Evolutionary conservation across 257 asterid genomes (phyloP).

Genomic region (Solanum rostratum): DNA sequence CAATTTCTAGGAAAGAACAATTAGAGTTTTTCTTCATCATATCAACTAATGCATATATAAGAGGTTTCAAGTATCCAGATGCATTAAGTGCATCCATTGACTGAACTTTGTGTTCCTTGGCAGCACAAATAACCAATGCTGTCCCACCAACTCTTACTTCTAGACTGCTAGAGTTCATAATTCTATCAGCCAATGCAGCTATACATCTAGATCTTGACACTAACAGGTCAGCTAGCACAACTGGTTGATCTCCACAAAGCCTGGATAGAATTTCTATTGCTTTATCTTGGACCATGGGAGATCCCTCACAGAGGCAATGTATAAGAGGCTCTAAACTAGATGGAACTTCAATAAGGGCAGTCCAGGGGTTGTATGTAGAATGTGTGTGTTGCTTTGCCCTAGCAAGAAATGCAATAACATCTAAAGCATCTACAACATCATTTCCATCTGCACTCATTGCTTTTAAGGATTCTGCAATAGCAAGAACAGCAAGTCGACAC

Average conservation of each 20-base stretch:
- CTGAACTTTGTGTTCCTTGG: slow-evolving; percentile 50
- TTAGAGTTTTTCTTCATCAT: slow-evolving; percentile 55
- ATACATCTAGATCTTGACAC: slow-evolving; percentile 38
- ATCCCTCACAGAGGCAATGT: slow-evolving; percentile 61
- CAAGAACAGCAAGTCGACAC: slow-evolving; percentile 54
- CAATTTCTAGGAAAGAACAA: slow-evolving; percentile 33
- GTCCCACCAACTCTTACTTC: slow-evolving; percentile 81
- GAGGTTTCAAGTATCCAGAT: slow-evolving; percentile 63
- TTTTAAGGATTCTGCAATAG: slow-evolving; percentile 55
- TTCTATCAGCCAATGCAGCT: slow-evolving; percentile 55
- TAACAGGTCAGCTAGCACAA: slow-evolving; percentile 39
- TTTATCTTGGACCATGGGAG: slow-evolving; percentile 51
- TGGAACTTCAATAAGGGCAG: slow-evolving; percentile 49
- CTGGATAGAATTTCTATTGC: slow-evolving; percentile 60
- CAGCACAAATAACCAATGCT: slow-evolving; percentile 54
- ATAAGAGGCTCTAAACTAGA: slow-evolving; percentile 55
- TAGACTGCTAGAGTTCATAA: slow-evolving; percentile 51
- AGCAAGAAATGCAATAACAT: slow-evolving; percentile 42
- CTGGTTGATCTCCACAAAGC: slow-evolving; percentile 65
- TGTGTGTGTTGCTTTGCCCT: slow-evolving; percentile 41
- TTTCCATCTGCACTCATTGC: slow-evolving; percentile 49
- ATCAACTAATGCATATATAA: slow-evolving; percentile 51
- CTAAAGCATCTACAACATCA: slow-evolving; percentile 52
- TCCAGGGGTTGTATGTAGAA: slow-evolving; percentile 29
- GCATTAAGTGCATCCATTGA: slow-evolving; percentile 47